Conservation (phyloP, 2,329 filamentous ascomycete genomes). For the Reticulascus tulasneorum region DNA sequence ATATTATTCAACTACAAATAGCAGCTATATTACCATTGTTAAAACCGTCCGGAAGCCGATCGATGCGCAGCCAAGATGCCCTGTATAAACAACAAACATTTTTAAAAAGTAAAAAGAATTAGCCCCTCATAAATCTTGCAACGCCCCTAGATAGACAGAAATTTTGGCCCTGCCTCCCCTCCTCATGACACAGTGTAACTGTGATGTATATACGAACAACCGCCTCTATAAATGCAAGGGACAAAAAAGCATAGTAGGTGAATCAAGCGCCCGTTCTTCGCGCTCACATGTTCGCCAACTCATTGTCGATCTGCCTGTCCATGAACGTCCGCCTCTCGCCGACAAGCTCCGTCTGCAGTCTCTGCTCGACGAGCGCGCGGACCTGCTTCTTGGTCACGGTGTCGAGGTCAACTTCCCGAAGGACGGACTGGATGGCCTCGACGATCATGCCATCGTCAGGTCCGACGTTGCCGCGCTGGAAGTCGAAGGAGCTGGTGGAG, state of each 20-base stretch:
- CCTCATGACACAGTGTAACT: constrained; percentile 5
- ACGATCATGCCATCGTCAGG: constrained; percentile 78
- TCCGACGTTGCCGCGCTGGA: constrained; percentile 54
- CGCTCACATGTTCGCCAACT: constrained; percentile 84
- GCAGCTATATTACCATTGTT: too few species aligned
- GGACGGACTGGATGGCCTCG: constrained; percentile 77
- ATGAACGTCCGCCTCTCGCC: constrained; percentile 87
- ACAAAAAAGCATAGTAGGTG: too few species aligned
- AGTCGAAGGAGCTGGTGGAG: constrained; percentile 57
- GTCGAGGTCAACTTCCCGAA: constrained; percentile 87
- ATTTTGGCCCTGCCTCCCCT: constrained; percentile 3
- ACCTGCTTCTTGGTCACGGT: constrained; percentile 99
- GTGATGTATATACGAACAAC: constrained; percentile 8
- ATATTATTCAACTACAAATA: too few species aligned
- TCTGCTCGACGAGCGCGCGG: constrained; percentile 84
- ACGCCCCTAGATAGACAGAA: constrained; percentile 12
- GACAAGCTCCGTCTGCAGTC: constrained; percentile 81
- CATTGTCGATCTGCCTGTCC: constrained; percentile 87
- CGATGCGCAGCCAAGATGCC: too few species aligned
- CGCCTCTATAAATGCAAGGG: too few species aligned
- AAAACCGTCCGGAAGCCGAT: too few species aligned
- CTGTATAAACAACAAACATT: too few species aligned
- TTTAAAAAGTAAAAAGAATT: too few species aligned
- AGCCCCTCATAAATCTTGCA: constrained; percentile 5
- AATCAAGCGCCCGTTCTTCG: too few species aligned